Base-by-base conservation (phyloP, 2,329 filamentous ascomycete species). In the Penicillium sp. region DNA sequence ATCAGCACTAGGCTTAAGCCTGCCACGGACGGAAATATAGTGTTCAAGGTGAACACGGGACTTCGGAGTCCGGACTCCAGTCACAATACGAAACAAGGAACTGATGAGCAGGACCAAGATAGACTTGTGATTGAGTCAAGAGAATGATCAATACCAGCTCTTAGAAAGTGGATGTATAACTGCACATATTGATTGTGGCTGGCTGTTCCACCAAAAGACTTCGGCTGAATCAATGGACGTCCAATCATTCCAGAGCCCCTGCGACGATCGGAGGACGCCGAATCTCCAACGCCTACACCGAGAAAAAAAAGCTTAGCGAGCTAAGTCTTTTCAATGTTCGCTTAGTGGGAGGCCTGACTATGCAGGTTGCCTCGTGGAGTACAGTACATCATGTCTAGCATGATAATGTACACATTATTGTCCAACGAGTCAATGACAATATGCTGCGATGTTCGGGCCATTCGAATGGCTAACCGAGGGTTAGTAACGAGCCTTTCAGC, bases 401-500 rank as follows among this genome's bases (percentile, higher is more conserved):
- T 17, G 4, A n/a, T 28, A 24, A 49, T 49, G 22, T 49, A 26
- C 22, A 49, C 5, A 15, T 8, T 3, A 15, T 8, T 3, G 12
- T 30, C 35, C 4, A 37, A 2, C 7, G 7, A 28, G 9, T 33
- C 30, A 1, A 9, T 2, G 7, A 33, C 30, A 33, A 33, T 7
- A 12, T 12, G 30, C 9, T 17, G 6, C 19, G 1, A 51, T 19
- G 26, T 8, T 35, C 22, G 30, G 50, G 30, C 30, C n/a, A 38
- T 15, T n/a, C 50, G 51, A 54, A 30, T 30, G 35, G n/a, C n/a
- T 19, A 35, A 30, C 51, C 51, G 35, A 40, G 35, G 51, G 33
- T 28, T 54, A 24, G 22, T 28, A n/a, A 53, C 15, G 35, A 28
- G 51, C 51, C 35, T 17, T 54, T 40, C 51, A 54, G 51, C 51